These are phyloP conservation scores for Psilocybe sp. DNA, from an alignment of 768 basidiomycete genomes.

Conservation along the genomic window DNA sequence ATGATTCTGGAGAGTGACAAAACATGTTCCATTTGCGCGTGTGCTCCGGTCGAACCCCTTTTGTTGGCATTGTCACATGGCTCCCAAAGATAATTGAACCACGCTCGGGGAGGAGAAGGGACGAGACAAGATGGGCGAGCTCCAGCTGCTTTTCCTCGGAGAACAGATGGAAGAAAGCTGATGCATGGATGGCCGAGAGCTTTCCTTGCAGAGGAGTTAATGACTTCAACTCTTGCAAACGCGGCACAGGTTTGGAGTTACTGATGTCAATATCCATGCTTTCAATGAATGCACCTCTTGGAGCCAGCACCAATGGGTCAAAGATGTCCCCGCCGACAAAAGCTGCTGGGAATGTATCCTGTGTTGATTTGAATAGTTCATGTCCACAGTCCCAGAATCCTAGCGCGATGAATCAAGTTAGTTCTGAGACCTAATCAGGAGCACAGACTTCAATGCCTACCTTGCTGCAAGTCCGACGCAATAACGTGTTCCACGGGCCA, in stretches of 20 bases:
- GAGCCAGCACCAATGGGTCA: conserved; percentile 39
- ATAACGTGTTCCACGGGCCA: conserved; percentile 35
- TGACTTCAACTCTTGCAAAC: conserved; percentile 15
- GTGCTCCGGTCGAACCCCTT: no score
- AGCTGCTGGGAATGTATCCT: conserved; percentile 47
- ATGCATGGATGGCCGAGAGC: conserved; percentile 43
- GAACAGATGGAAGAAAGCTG: conserved; percentile 37
- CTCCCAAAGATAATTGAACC: no score
- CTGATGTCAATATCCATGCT: not conserved
- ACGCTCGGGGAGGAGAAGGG: no score
- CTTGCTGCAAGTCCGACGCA: conserved; percentile 33
- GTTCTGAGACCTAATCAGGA: no score
- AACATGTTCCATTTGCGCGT: conserved; percentile 22
- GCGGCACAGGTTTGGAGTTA: conserved; percentile 6
- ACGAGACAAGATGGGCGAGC: no score
- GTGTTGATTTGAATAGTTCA: conserved; percentile 52
- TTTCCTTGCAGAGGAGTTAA: conserved; percentile 35
- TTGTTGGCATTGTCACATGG: no score
- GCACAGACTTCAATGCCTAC: conserved; percentile 11
- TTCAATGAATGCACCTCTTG: conserved; percentile 19
- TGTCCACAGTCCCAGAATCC: conserved; percentile 65
- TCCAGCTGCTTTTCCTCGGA: no score
- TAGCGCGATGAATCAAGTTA: conserved; percentile 14
- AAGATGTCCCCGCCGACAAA: conserved; percentile 59
- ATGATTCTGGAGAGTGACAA: conserved; percentile 35